A percentile compares a stretch with the other conserved stretches of the same genome.
Conservation (phyloP, 2,329 filamentous ascomycete genomes). For the Alternaria arbusti region DNA sequence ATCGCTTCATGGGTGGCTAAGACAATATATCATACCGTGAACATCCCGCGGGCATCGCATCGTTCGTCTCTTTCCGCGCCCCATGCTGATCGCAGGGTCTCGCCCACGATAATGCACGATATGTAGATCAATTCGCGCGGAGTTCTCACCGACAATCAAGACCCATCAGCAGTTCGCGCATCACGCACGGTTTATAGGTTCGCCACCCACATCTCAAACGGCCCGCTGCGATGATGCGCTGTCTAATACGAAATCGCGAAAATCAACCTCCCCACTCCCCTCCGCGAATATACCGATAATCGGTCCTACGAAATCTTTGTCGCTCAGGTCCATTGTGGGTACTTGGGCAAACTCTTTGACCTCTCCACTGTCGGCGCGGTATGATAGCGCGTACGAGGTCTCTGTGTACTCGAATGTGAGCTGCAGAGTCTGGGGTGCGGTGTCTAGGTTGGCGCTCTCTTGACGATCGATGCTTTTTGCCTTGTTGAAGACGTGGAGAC, state of each 20-base stretch:
- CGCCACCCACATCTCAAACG: neutral
- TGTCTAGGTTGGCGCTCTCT: neutral
- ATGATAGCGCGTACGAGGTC: constrained; percentile 5
- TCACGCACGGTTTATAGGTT: neutral
- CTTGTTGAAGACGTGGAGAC: constrained; percentile 12
- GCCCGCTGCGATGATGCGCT: neutral
- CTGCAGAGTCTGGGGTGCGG: neutral
- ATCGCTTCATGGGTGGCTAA: neutral
- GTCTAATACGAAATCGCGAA: neutral
- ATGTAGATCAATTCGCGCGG: neutral
- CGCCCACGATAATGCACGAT: neutral
- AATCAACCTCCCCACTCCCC: neutral
- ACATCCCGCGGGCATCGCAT: neutral
- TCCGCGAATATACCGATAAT: constrained; percentile 17
- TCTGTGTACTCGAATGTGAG: constrained; percentile 11
- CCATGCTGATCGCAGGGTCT: neutral
- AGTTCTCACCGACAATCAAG: neutral
- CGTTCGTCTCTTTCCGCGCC: neutral
- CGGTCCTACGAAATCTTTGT: constrained; percentile 23
- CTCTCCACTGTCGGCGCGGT: neutral
- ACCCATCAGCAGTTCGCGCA: neutral
- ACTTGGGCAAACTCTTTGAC: neutral
- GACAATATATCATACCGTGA: neutral
- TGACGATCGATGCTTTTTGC: constrained; percentile 8
- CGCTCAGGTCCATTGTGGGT: constrained; percentile 12